Percentiles rank a stretch among this genome's conserved stretches.
Conservation (phyloP, 768 basidiomycete genomes). For the Psilocybe sp. region DNA sequence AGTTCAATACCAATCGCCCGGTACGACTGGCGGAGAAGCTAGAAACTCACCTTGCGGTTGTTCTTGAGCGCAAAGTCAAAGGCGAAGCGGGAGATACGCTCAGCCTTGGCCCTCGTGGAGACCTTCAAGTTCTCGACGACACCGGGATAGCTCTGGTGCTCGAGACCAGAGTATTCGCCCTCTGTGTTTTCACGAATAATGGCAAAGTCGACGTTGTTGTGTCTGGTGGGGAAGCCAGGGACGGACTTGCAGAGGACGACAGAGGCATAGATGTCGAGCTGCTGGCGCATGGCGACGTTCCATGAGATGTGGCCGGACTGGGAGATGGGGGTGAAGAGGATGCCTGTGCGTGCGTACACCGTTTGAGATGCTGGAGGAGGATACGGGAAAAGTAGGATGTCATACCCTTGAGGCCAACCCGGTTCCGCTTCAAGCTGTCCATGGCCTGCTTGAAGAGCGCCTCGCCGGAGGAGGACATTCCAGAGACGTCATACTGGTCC, state of each 20-base stretch:
- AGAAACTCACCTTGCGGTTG: constrained; percentile 76
- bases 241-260: constrained; percentile 98
- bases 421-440: constrained; percentile 96
- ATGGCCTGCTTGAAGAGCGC: constrained; percentile 96
- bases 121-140: constrained; percentile 99
- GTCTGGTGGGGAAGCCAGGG: constrained; percentile 93
- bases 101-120: constrained; percentile 91
- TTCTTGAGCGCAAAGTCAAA: constrained; percentile 99
- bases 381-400: constrained; percentile 7
- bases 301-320: constrained; percentile 96
- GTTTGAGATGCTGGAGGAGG: constrained; percentile 4
- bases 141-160: constrained; percentile 97
- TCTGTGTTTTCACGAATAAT: constrained; percentile 99
- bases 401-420: constrained; percentile 95
- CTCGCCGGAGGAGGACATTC: constrained; percentile 91
- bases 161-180: constrained; percentile 98
- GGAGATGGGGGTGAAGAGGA: constrained; percentile 97
- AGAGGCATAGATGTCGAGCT: constrained; percentile 98
- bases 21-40: constrained; percentile 2
- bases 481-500: constrained; percentile 98
- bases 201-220: constrained; percentile 95
- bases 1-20: background rate
- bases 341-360: constrained; percentile 52
- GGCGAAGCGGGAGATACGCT: constrained; percentile 94
- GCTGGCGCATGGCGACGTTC: constrained; percentile 99